These are phyloP conservation scores for Arabis hirsuta DNA, from an alignment of 345 rosid genomes.

Conservation along the genomic window DNA sequence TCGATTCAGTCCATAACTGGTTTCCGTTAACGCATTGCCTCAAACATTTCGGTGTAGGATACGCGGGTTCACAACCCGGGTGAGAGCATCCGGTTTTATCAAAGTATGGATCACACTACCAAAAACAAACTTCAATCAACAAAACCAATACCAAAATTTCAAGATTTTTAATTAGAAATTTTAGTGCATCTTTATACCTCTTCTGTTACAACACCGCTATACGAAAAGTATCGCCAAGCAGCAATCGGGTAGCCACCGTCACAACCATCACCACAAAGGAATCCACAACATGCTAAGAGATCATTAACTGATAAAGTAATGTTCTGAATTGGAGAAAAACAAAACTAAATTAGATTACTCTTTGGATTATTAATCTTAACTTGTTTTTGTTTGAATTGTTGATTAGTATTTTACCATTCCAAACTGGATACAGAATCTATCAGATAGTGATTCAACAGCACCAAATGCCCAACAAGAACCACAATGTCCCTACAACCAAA, in stretches of 20 bases:
- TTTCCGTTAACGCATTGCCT: slow-evolving; percentile 73
- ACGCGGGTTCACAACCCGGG: slow-evolving; percentile 95
- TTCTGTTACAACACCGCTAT: slow-evolving; percentile 82
- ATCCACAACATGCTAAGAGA: slow-evolving; percentile 94
- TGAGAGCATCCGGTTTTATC: slow-evolving; percentile 89
- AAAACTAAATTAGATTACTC: neutral
- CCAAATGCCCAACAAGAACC: slow-evolving; percentile 99
- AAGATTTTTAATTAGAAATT: neutral
- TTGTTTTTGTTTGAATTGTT: neutral
- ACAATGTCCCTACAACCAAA: slow-evolving; percentile 79
- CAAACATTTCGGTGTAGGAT: slow-evolving; percentile 80
- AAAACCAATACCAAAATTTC: neutral
- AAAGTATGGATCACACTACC: slow-evolving; percentile 91
- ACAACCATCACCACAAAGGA: slow-evolving; percentile 86
- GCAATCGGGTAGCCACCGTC: slow-evolving; percentile 81
- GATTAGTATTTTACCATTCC: slow-evolving; percentile 57
- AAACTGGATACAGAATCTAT: slow-evolving; percentile 91
- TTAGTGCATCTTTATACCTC: slow-evolving; percentile 48
- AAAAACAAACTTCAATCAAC: neutral
- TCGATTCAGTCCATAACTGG: slow-evolving; percentile 73
- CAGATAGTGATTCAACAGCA: slow-evolving; percentile 94
- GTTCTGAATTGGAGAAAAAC: slow-evolving; percentile 53
- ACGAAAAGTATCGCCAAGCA: slow-evolving; percentile 77
- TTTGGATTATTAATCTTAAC: neutral
- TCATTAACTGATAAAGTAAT: slow-evolving; percentile 84